A percentile compares a stretch with the other conserved stretches of the same genome.
These are phyloP conservation scores for Nannochloropsis limnetica DNA, from an alignment of 352 stramenopile genomes.

Conservation along the genomic window DNA sequence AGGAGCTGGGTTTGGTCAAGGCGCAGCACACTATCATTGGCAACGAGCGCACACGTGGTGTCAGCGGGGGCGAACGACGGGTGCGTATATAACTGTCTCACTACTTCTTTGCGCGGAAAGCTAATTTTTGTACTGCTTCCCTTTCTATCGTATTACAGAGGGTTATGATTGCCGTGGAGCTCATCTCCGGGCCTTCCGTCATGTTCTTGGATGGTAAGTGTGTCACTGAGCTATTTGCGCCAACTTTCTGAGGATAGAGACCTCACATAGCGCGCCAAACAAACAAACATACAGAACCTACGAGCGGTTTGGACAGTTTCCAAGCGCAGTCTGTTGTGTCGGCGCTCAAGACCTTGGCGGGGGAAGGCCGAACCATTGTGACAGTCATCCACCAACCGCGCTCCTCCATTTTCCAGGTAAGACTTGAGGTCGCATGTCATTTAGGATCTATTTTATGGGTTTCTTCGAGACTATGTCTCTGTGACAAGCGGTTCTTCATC, in stretches of 20 bases:
- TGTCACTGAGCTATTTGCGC: neutral
- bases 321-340: constrained; percentile 73
- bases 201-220: constrained; percentile 67
- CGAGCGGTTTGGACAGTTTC: constrained; percentile 60
- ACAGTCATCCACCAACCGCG: constrained; percentile 76
- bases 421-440: neutral
- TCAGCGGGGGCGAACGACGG: constrained; percentile 77
- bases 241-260: neutral
- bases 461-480: neutral
- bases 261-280: neutral
- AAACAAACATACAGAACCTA: constrained; percentile 54
- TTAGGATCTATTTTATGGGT: neutral
- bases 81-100: neutral
- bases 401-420: constrained; percentile 68
- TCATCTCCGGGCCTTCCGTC: constrained; percentile 71
- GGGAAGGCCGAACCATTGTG: constrained; percentile 68
- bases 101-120: neutral
- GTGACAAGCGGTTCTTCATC: neutral
- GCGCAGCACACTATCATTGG: constrained; percentile 49
- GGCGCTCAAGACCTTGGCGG: constrained; percentile 67
- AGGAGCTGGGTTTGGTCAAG: constrained; percentile 64
- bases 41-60: constrained; percentile 53
- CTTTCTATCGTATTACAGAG: constrained; percentile 54
- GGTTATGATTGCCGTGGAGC: constrained; percentile 72
- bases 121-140: neutral